These are phyloP conservation scores for Sporodiniella umbellata DNA, from an alignment of 371 early-diverging fungal species.

Conservation along the genomic window DNA sequence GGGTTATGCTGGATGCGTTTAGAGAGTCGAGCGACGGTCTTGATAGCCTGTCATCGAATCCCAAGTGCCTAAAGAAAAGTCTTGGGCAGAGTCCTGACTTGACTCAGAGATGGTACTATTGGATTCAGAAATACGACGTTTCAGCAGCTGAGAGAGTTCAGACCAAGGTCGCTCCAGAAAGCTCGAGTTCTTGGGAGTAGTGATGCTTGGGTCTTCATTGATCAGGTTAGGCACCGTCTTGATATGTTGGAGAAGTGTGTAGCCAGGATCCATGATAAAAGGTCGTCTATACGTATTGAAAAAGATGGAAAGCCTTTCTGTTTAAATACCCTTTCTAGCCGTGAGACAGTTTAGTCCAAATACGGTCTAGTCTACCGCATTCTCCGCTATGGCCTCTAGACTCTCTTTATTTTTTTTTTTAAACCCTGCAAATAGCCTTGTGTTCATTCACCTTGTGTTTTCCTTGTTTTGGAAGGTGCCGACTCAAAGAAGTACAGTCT, in stretches of 20 bases:
- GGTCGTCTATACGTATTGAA: neutral
- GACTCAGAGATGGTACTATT: conserved; percentile 14
- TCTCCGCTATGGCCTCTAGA: neutral
- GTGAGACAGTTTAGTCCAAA: conserved; percentile 16
- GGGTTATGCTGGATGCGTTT: conserved; percentile 2
- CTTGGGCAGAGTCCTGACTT: conserved; percentile 3
- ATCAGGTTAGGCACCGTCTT: conserved; percentile 42
- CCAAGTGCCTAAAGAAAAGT: conserved; percentile 38
- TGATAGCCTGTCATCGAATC: conserved; percentile 47
- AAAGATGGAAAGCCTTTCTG: neutral
- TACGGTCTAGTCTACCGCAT: conserved; percentile 6
- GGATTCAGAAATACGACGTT: conserved; percentile 9
- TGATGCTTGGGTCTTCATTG: conserved; percentile 40
- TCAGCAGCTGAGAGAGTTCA: conserved; percentile 30
- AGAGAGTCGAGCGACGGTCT: no score
- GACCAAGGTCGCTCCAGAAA: conserved; percentile 41
- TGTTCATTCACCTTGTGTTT: no score
- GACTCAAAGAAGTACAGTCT: no score
- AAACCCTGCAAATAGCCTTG: no score
- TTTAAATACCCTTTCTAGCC: conserved; percentile 11
- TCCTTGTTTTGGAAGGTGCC: no score
- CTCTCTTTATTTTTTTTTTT: neutral
- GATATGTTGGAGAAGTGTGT: conserved; percentile 36
- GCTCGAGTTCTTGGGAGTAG: conserved; percentile 36
- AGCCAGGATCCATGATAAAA: conserved; percentile 44